Conservation (phyloP, 2,329 filamentous ascomycete species). For the Zymoseptoria passerinii region DNA sequence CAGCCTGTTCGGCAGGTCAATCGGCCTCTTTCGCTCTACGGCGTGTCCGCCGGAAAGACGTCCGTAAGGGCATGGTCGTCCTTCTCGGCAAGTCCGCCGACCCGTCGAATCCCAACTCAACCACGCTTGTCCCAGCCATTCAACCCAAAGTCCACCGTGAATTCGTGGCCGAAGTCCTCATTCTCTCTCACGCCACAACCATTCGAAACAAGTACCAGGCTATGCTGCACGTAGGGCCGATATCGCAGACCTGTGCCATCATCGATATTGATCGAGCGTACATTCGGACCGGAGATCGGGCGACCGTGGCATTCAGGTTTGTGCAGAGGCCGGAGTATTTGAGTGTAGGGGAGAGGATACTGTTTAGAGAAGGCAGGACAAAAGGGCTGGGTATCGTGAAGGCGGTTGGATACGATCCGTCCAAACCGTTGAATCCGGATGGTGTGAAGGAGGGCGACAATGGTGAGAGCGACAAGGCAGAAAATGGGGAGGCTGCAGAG, state of each 20-base stretch:
- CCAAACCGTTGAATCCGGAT: constrained; percentile 38
- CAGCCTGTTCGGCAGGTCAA: constrained; percentile 81
- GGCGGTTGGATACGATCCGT: constrained; percentile 73
- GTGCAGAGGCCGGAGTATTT: constrained; percentile 91
- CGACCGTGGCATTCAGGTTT: constrained; percentile 87
- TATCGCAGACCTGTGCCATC: constrained; percentile 92
- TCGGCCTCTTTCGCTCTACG: constrained; percentile 87
- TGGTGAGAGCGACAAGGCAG: constrained; percentile 15
- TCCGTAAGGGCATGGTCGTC: constrained; percentile 96
- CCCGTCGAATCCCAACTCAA: constrained; percentile 38
- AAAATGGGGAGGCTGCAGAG: neutral
- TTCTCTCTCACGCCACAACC: constrained; percentile 90
- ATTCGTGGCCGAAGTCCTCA: constrained; percentile 67
- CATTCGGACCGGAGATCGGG: constrained; percentile 90
- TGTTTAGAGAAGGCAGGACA: constrained; percentile 90
- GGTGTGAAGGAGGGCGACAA: constrained; percentile 23
- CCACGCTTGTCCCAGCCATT: constrained; percentile 17
- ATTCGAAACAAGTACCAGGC: constrained; percentile 97
- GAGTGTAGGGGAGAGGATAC: constrained; percentile 73
- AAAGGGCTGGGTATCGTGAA: constrained; percentile 96
- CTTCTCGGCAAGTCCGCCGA: constrained; percentile 64
- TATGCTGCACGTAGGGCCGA: constrained; percentile 92
- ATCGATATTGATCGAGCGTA: constrained; percentile 96
- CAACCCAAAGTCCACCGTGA: constrained; percentile 46
- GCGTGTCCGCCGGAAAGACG: constrained; percentile 79